A percentile compares a stretch with the other conserved stretches of the same genome.
Evolutionary conservation across 495 filamentous ascomycete genomes (phyloP).

Genomic region (Penicillium fimorum): DNA sequence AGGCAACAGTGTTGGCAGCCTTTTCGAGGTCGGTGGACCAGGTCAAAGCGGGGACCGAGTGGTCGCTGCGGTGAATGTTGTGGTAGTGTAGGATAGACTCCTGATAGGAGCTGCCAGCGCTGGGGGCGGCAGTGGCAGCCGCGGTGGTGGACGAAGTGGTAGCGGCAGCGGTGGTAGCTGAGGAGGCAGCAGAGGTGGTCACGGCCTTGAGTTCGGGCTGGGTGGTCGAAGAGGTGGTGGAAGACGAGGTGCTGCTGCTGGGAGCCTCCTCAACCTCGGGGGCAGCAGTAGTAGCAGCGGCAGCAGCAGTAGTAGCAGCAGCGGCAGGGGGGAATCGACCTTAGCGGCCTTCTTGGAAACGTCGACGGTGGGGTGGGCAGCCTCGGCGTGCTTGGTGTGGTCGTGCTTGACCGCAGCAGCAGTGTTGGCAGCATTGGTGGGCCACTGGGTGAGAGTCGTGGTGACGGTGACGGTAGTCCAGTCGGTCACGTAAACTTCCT

Average conservation of each 20-base stretch:
- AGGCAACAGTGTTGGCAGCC: slow-evolving; percentile 56
- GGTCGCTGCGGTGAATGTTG: slow-evolving; percentile 83
- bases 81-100: slow-evolving; percentile 63
- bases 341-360: slow-evolving; percentile 24
- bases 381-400: slow-evolving; percentile 10
- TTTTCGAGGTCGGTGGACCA: slow-evolving; percentile 62
- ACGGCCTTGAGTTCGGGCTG: not conserved
- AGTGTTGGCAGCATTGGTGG: slow-evolving; percentile 26
- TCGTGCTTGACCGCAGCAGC: slow-evolving; percentile 10
- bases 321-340: slow-evolving; percentile 14
- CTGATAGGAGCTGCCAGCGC: slow-evolving; percentile 42
- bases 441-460: slow-evolving; percentile 55
- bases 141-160: slow-evolving; percentile 28
- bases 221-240: slow-evolving; percentile 12
- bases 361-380: slow-evolving; percentile 12
- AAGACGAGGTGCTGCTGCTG: slow-evolving; percentile 16
- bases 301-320: slow-evolving; percentile 8
- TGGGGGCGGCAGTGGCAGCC: slow-evolving; percentile 15
- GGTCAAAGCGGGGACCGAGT: slow-evolving; percentile 61
- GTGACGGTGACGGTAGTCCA: slow-evolving; percentile 60
- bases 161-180: slow-evolving; percentile 8
- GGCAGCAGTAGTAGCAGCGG: not conserved
- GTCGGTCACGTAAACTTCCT: slow-evolving; percentile 54
- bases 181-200: slow-evolving; percentile 32
- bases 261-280: slow-evolving; percentile 19